Evolutionary conservation across 371 early-diverging fungal genomes (phyloP).

Genomic region (Haplosporangium sp.): DNA sequence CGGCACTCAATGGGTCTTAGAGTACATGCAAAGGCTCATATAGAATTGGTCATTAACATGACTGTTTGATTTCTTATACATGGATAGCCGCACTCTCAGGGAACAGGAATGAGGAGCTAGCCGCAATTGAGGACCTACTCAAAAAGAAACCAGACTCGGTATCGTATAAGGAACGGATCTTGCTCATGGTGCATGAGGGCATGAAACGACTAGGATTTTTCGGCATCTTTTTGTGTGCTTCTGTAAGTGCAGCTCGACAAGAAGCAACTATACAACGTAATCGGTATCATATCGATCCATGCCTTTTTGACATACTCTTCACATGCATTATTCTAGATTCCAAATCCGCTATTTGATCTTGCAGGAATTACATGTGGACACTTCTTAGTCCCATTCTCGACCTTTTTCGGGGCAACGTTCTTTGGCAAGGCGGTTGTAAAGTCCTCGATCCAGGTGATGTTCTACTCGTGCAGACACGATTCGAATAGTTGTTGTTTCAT

Average conservation of each 20-base stretch:
- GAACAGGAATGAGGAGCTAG: constrained; percentile 70
- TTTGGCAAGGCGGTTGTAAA: constrained; percentile 92
- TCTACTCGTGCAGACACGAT: constrained; percentile 1
- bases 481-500: no score
- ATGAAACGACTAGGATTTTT: constrained; percentile 84
- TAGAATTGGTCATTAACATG: background rate
- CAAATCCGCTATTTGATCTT: constrained; percentile 95
- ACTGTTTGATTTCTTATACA: background rate
- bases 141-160: constrained; percentile 58
- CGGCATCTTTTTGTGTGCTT: constrained; percentile 91
- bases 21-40: background rate
- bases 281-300: background rate
- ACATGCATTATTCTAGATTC: constrained; percentile 64
- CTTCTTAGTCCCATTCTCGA: constrained; percentile 87
- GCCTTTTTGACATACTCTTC: background rate
- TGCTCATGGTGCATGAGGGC: constrained; percentile 70
- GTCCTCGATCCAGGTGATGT: constrained; percentile 77
- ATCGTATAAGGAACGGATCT: constrained; percentile 68
- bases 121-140: constrained; percentile 65
- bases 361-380: constrained; percentile 95
- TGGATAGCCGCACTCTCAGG: constrained; percentile 76
- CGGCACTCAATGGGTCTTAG: background rate
- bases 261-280: background rate
- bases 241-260: constrained; percentile 57
- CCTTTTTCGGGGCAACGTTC: constrained; percentile 94